Evolutionary conservation across 164 flowering plant species (phyloP).

Genomic region (Umbilicus rupestris): DNA sequence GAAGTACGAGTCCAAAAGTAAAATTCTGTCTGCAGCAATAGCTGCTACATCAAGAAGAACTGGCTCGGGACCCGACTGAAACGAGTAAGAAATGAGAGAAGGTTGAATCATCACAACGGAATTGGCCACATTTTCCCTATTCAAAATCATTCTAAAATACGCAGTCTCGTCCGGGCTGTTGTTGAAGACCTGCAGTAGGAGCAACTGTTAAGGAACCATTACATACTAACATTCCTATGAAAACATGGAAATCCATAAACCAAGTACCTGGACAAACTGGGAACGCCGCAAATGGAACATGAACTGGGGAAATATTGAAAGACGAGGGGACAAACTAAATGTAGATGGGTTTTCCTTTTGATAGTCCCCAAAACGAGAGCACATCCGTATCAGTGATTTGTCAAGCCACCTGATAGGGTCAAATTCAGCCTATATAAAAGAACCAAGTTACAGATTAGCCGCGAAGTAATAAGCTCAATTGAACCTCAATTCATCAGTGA

Average conservation of each 20-base stretch:
- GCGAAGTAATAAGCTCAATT: neutral
- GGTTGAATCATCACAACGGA: constrained; percentile 98
- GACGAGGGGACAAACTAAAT: constrained; percentile 75
- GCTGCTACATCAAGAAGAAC: constrained; percentile 90
- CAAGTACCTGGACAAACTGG: constrained; percentile 88
- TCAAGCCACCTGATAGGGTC: constrained; percentile 96
- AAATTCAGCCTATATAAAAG: constrained; percentile 73
- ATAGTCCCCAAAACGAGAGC: constrained; percentile 87
- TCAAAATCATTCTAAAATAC: constrained; percentile 81
- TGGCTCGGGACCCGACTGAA: constrained; percentile 77
- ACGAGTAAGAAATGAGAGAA: constrained; percentile 84
- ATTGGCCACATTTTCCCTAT: constrained; percentile 86
- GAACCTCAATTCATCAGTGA: neutral
- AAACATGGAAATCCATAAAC: neutral
- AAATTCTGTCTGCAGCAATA: constrained; percentile 81
- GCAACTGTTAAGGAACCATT: neutral
- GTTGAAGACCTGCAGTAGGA: constrained; percentile 52
- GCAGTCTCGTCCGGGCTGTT: constrained; percentile 99
- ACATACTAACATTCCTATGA: neutral
- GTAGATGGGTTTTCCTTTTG: constrained; percentile 85
- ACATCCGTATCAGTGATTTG: constrained; percentile 72
- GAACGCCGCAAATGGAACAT: constrained; percentile 86
- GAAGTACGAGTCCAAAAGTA: constrained; percentile 81
- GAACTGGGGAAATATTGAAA: constrained; percentile 93
- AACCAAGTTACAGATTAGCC: neutral